phyloP scores from a whole-genome alignment of 345 rosid genomes.

The Mercurialis annua region DNA sequence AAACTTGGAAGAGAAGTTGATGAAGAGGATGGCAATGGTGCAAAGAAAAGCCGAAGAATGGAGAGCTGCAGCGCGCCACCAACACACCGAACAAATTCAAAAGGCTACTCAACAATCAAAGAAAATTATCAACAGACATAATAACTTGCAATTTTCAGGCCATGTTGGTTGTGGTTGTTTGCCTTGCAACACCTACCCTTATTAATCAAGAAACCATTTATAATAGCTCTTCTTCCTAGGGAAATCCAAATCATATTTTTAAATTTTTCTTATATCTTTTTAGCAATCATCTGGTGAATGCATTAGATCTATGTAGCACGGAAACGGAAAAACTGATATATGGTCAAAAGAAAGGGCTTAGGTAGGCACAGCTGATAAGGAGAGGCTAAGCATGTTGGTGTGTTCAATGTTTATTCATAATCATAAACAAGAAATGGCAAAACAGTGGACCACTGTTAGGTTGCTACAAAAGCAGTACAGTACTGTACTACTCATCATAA shows the following conservation, averaged over 20 bases:
- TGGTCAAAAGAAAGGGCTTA: no score
- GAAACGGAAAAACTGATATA: no score
- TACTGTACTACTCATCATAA: no score
- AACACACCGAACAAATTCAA: slow-evolving; percentile 61
- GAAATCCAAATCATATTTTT: neutral
- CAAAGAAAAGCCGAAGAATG: slow-evolving; percentile 77
- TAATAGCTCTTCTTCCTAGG: neutral
- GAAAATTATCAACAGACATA: slow-evolving; percentile 39
- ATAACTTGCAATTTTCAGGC: slow-evolving; percentile 28
- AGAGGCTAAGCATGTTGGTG: no score
- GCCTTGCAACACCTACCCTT: slow-evolving; percentile 45
- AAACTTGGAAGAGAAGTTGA: slow-evolving; percentile 71
- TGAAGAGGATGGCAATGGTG: slow-evolving; percentile 79
- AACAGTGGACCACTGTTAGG: neutral
- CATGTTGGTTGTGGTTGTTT: slow-evolving; percentile 70
- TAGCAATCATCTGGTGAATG: no score
- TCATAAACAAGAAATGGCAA: neutral
- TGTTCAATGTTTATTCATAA: no score
- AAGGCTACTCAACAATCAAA: slow-evolving; percentile 42
- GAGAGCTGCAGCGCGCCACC: slow-evolving; percentile 62
- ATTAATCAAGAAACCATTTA: neutral
- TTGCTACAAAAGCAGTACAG: no score
- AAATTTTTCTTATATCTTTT: no score
- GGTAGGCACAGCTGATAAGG: no score
- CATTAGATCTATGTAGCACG: no score